Base-by-base conservation (phyloP, 768 basidiomycete genomes). In the Scleroderma bovista region DNA sequence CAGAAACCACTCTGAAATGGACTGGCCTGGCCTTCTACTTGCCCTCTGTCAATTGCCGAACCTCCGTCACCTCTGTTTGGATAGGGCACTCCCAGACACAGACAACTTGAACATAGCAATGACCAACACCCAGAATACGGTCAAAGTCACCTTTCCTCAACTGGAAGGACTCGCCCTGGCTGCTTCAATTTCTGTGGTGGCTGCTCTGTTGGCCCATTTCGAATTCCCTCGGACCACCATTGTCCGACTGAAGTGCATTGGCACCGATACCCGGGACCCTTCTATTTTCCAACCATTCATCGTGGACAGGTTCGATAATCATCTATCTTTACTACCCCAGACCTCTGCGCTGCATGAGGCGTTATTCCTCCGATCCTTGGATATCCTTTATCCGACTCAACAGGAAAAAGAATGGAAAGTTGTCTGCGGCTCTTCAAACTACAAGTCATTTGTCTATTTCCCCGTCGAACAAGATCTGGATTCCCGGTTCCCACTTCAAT, bases 21-120 rank as follows among this genome's bases (percentile, higher is more conserved):
- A 66, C 7, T 60, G 63, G 26, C 49, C 51, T 6, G 64, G 69
- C 41, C 57, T 77, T 22, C 46, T 67, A n/a, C 51, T 59, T 20
- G 61, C 62, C 15, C 67, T 77, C 9, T 45, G 60, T 16, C 56
- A 59, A 43, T 70, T 71, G 68, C 69, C 68, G 1, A 36, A 42
- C 41, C 59, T 75, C 11, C 62, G 58, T 40, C 53, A 60, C 13
- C 57, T 75, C n/a, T 58, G 69, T 49, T 59, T 75, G 4, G 66
- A 69, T 38, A 57, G 70, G 36, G 62, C 63, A 22, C 61, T 75
- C 6, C 71, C 72, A 12, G 34, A 36, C 4, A n/a, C 4, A 5
- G 34, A 36, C 13, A 11, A 13, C 41, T 16, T n/a, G 24, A 29
- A 26, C 8, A 15, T n/a, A 5, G 2, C 3, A 6, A 2, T 26